Evolutionary conservation across 2,329 filamentous ascomycete species (phyloP), one percentile per base, ranked within the genome.

Genomic region (Talaromyces sp.): DNA sequence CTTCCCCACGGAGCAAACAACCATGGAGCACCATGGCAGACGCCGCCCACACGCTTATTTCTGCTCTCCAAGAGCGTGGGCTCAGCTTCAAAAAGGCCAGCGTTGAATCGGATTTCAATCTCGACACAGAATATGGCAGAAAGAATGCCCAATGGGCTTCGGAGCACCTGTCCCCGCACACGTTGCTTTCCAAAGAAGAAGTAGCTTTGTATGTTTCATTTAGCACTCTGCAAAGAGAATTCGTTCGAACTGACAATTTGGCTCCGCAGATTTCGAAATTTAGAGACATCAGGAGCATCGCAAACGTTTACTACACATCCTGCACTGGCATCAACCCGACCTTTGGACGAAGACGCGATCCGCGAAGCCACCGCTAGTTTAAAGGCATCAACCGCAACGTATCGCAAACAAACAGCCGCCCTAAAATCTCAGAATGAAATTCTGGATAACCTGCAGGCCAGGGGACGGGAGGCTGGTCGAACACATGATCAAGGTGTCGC

Each of bases 121-220:
- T 74, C 57, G 62, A 62, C 1, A 27, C 42, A 33, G 39, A 55
- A 33, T 52, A 62, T 25, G 52, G 56, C 60, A 52, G 42, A 55
- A 10, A 65, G 13, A 71, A 69, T 63, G 63, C 63, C 42, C 64
- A 71, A 64, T 77, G 75, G 75, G 69, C 71, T 30, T 62, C 64
- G 9, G 68, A 69, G 39, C 68, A 77, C 64, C 64, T 78, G 54
- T 59, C 58, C 32, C 58, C 66, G 8, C 70, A 74, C 56, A 76
- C 73, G 6, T 66, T 78, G 39, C 67, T 78, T 57, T 77, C 76
- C 7, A 70, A 70, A 57, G 76, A 78, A 57, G 76, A 78, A 65
- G 64, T 75, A 27, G 64, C 63, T 55, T 55, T 77, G 76, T 77
- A 71, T 42, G 69, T 61, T 10, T 51, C 9, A 33, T 27, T 33